Evolutionary conservation across 345 rosid genomes (phyloP).

Genomic region (Passiflora organensis): DNA sequence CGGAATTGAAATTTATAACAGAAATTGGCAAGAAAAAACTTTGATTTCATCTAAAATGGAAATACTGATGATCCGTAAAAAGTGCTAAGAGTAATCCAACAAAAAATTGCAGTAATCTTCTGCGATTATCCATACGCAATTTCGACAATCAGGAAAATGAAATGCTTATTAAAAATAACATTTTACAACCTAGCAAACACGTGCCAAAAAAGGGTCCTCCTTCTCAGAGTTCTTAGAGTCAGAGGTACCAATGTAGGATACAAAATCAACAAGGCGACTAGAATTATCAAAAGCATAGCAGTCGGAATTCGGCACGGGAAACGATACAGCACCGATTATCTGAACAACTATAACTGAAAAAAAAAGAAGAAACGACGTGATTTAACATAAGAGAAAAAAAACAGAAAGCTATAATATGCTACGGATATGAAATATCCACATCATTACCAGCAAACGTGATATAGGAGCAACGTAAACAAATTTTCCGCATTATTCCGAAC

Average conservation of each 20-base stretch:
- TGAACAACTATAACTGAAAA: slow-evolving; percentile 40
- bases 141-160: too few relatives aligned
- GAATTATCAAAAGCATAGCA: slow-evolving; percentile 88
- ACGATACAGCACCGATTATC: slow-evolving; percentile 34
- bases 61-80: too few relatives aligned
- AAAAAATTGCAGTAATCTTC: too few relatives aligned
- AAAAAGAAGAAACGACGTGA: background rate
- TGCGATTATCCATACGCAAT: too few relatives aligned
- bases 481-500: slow-evolving; percentile 2
- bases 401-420: background rate
- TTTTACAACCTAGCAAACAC: too few relatives aligned
- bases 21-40: too few relatives aligned
- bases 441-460: background rate
- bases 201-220: too few relatives aligned
- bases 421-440: background rate
- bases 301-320: slow-evolving; percentile 55
- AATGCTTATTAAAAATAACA: too few relatives aligned
- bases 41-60: too few relatives aligned
- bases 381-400: background rate
- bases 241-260: slow-evolving; percentile 62
- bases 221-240: too few relatives aligned
- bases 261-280: slow-evolving; percentile 86
- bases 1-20: background rate
- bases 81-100: too few relatives aligned
- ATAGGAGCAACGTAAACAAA: slow-evolving; percentile 1